Conservation (phyloP, 345 rosid species). For the Kernera saxatilis region DNA sequence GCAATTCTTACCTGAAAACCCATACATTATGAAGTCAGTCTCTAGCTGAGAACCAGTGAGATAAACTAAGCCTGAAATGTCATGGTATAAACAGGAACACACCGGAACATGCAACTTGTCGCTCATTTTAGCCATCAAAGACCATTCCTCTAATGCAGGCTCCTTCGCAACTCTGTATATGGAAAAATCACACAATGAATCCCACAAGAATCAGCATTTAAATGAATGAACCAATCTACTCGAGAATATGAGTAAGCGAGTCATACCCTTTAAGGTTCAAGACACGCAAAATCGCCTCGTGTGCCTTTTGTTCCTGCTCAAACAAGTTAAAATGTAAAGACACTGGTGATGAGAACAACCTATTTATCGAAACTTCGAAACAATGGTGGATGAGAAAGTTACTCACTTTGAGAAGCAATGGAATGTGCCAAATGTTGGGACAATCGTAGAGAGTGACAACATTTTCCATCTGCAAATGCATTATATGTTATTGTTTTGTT, state of each 20-base stretch:
- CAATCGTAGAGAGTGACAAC: conserved; percentile 82
- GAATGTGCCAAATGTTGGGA: conserved; percentile 96
- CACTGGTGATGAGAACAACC: not conserved
- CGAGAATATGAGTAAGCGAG: not conserved
- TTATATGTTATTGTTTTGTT: not conserved
- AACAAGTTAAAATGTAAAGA: not conserved
- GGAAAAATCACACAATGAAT: not conserved
- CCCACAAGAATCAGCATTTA: not conserved
- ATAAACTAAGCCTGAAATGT: not conserved
- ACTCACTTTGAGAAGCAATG: conserved; percentile 79
- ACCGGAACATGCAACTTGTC: conserved; percentile 72
- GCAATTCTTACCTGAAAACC: conserved; percentile 78
- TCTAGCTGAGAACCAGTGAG: not conserved
- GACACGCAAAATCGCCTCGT: conserved; percentile 73
- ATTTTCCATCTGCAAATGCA: conserved; percentile 57
- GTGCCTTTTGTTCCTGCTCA: conserved; percentile 90
- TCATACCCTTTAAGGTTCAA: conserved; percentile 71
- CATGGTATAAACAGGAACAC: conserved; percentile 19
- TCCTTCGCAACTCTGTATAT: conserved; percentile 51
- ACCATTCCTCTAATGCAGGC: conserved; percentile 79
- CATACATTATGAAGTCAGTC: conserved; percentile 22
- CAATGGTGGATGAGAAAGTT: not conserved
- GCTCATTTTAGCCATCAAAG: conserved; percentile 52
- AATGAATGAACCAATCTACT: not conserved
- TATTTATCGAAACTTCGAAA: not conserved